Evolutionary conservation across 2,329 filamentous ascomycete species (phyloP).

Genomic region (Plenodomus tracheiphilus): DNA sequence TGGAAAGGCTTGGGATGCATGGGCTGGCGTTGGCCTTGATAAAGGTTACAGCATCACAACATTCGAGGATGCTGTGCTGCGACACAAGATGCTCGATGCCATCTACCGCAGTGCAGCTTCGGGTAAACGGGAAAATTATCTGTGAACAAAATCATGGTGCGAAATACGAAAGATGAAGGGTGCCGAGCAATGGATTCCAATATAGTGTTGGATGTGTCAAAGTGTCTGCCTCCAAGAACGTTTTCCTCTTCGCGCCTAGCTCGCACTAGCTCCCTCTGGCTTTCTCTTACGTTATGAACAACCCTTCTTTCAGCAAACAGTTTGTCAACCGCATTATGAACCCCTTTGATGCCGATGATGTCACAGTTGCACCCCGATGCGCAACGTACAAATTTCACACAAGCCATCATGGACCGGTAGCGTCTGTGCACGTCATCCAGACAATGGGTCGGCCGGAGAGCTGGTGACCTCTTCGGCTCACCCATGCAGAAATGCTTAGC

Average conservation of each 20-base stretch:
- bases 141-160: too few species aligned
- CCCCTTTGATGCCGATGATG: constrained; percentile 11
- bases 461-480: neutral
- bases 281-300: constrained; percentile 24
- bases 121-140: constrained; percentile 34
- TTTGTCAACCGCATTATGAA: constrained; percentile 13
- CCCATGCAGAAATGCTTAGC: neutral
- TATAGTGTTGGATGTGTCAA: neutral
- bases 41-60: constrained; percentile 30
- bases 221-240: neutral
- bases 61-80: constrained; percentile 40
- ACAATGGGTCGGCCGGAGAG: neutral
- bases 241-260: constrained; percentile 2
- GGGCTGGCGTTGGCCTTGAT: constrained; percentile 44
- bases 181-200: too few species aligned
- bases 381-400: neutral
- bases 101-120: constrained; percentile 39
- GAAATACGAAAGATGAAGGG: too few species aligned
- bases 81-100: constrained; percentile 44
- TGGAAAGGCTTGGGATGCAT: constrained; percentile 61
- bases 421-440: neutral
- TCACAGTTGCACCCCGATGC: constrained; percentile 5
- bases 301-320: constrained; percentile 1
- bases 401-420: neutral
- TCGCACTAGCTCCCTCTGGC: neutral